Evolutionary conservation across 371 early-diverging fungal species (phyloP).

Genomic region (Mucor plumbeus): DNA sequence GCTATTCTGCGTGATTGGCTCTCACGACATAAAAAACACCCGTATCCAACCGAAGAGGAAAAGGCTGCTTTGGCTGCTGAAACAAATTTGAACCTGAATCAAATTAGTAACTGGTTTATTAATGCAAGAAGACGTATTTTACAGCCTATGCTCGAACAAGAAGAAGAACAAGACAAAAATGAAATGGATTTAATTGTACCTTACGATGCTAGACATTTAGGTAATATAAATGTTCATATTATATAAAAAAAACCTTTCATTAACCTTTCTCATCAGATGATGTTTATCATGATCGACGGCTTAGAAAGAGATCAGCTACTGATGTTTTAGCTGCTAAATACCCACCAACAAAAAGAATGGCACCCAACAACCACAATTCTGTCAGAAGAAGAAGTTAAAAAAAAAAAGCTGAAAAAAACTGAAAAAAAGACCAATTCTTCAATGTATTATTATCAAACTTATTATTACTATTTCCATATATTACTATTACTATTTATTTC

Average conservation of each 20-base stretch:
- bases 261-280: slow-evolving; percentile 13
- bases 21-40: slow-evolving; percentile 73
- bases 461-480: not conserved
- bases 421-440: not conserved
- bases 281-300: slow-evolving; percentile 25
- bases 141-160: slow-evolving; percentile 51
- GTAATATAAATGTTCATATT: not conserved
- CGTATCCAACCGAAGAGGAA: slow-evolving; percentile 84
- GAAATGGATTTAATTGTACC: slow-evolving; percentile 28
- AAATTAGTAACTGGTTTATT: slow-evolving; percentile 88
- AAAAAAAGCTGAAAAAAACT: no score
- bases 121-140: slow-evolving; percentile 79
- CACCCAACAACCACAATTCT: slow-evolving; percentile 6
- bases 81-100: slow-evolving; percentile 73
- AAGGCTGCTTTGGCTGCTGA: slow-evolving; percentile 65
- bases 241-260: not conserved
- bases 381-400: slow-evolving; percentile 19
- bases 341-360: slow-evolving; percentile 28
- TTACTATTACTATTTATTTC: slow-evolving; percentile 1
- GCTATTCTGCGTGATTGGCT: slow-evolving; percentile 77
- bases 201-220: slow-evolving; percentile 20
- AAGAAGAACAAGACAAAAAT: slow-evolving; percentile 29
- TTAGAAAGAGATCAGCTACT: slow-evolving; percentile 29
- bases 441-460: slow-evolving; percentile 1
- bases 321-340: slow-evolving; percentile 26